A percentile compares a stretch with the other conserved stretches of the same genome.
Evolutionary conservation across 2,329 filamentous ascomycete species (phyloP).

Genomic region (Penicillium brasilianum): DNA sequence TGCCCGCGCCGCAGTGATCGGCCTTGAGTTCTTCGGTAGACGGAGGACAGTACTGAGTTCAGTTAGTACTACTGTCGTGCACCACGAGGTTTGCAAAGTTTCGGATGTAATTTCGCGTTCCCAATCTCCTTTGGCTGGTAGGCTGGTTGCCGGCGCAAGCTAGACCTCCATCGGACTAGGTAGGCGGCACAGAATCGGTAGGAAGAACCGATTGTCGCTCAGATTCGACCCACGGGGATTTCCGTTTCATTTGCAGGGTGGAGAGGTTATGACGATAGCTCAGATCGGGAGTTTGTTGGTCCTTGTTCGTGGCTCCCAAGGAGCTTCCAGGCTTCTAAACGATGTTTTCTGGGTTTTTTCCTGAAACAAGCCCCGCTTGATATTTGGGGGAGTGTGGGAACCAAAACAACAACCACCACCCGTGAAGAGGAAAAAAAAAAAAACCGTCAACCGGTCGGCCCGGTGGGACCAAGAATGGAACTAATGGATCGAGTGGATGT

Average conservation of each 20-base stretch:
- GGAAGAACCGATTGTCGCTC: conserved; percentile 18
- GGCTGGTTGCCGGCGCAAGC: conserved; percentile 14
- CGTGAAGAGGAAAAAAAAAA: conserved; percentile 1
- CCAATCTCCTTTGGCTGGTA: conserved; percentile 9
- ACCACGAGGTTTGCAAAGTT: conserved; percentile 13
- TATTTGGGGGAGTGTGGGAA: background rate
- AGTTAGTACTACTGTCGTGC: background rate
- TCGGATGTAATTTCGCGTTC: conserved; percentile 3
- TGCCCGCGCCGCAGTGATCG: conserved; percentile 12
- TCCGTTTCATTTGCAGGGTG: conserved; percentile 26
- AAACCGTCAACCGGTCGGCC: background rate
- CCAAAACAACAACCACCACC: conserved; percentile 5
- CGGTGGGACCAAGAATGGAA: conserved; percentile 6
- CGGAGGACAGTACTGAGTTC: background rate
- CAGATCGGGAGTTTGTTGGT: conserved; percentile 13
- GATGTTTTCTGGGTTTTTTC: background rate
- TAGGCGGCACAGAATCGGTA: conserved; percentile 18
- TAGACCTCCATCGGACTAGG: conserved; percentile 15
- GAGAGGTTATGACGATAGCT: conserved; percentile 24
- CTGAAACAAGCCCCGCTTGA: conserved; percentile 2
- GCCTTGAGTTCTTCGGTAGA: conserved; percentile 3
- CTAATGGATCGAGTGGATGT: conserved; percentile 23
- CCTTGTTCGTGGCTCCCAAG: background rate
- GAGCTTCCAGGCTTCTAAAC: background rate
- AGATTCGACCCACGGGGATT: conserved; percentile 18